phyloP scores from a whole-genome alignment of 345 rosid species.

The Schrenkiella parvula region DNA sequence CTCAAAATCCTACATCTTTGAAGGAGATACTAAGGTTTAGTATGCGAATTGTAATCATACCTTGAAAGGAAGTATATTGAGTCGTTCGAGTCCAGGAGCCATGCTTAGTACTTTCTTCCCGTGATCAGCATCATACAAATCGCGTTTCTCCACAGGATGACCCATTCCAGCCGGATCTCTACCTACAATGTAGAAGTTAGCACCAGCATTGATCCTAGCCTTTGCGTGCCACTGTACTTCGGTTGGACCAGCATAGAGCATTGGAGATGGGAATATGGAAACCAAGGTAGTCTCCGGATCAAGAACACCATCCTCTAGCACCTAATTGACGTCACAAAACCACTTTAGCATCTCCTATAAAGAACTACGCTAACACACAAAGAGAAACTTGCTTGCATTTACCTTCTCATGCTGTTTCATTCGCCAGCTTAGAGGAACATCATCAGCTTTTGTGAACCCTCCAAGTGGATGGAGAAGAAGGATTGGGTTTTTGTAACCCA shows the following conservation, averaged over 20 bases:
- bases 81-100: slow-evolving; percentile 95
- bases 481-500: slow-evolving; percentile 90
- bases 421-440: slow-evolving; percentile 93
- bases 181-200: slow-evolving; percentile 95
- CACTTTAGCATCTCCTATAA: slow-evolving; percentile 2
- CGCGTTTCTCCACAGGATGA: slow-evolving; percentile 92
- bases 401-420: slow-evolving; percentile 98
- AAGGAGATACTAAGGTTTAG: neutral
- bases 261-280: slow-evolving; percentile 96
- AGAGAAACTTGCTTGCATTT: neutral
- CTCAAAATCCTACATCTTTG: neutral
- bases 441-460: slow-evolving; percentile 93
- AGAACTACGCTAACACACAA: neutral
- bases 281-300: slow-evolving; percentile 96
- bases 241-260: slow-evolving; percentile 98
- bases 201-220: slow-evolving; percentile 94
- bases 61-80: slow-evolving; percentile 94
- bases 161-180: slow-evolving; percentile 99
- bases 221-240: slow-evolving; percentile 99
- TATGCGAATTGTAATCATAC: slow-evolving; percentile 31
- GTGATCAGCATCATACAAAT: slow-evolving; percentile 92
- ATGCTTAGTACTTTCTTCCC: slow-evolving; percentile 93
- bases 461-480: slow-evolving; percentile 93
- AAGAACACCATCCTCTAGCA: slow-evolving; percentile 94
- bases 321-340: slow-evolving; percentile 37